Evolutionary conservation across 2,329 filamentous ascomycete species (phyloP), one percentile per base, ranked within the genome.

Genomic region (Trichoderma arundinaceum): DNA sequence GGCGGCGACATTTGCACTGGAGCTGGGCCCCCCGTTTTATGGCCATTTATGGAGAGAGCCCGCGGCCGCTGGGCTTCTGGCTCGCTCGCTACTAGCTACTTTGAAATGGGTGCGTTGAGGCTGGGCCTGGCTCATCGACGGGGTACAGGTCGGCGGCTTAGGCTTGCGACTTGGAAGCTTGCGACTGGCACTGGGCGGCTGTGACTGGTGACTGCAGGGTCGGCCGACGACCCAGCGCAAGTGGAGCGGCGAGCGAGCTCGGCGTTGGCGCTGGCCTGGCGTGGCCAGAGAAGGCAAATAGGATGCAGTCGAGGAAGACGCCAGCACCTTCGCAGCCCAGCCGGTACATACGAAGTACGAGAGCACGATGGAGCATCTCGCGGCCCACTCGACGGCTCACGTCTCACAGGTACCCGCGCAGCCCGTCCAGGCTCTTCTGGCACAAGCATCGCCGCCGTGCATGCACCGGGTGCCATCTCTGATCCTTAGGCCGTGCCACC

Each of bases 161-260:
- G 53, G 39, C 53, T 57, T 57, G 48, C 19, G 4, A 54, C 51
- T 39, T 39, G 51, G 51, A 35, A 8, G 17, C 51, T 54, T 39
- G 51, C 10, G 6, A 38, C 35, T 38, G 28, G 32, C 15, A 35
- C 28, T 44, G n/a, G 46, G 17, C 19, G 46, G 39, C 35, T 19
- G 35, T 38, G 38, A 33, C 59, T 64, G 61, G 52, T 49, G 61
- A 64, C 51, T 64, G 61, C 52, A 57, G 61, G 61, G 53, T 64
- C 61, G 61, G 53, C 61, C 51, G 53, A 63, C 49, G 56, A 52
- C 58, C 58, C 58, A 61, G 58, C 33, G 35, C 9, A 57, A 41
- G 61, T 64, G 61, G 61, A 64, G 51, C 61, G 61, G 41, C 46
- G 61, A 64, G 61, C 61, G 61, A 64, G 61, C 61, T 64, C 61